A percentile compares a stretch with the other conserved stretches of the same genome.
phyloP scores from a whole-genome alignment of 2,329 filamentous ascomycete genomes.

The Biscogniauxia marginata region DNA sequence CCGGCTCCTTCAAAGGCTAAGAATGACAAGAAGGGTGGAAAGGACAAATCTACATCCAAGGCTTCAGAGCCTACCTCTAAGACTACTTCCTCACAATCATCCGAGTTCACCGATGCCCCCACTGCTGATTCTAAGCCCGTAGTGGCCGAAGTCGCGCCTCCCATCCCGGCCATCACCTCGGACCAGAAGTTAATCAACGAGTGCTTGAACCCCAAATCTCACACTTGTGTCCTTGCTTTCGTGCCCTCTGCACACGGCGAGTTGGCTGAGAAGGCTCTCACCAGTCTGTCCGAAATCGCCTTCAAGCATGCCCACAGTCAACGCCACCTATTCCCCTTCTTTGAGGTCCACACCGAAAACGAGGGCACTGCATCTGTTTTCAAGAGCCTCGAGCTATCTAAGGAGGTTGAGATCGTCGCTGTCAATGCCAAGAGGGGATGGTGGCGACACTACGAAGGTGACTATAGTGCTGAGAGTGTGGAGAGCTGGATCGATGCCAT shows the following conservation, averaged over 20 bases:
- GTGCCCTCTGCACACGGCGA: constrained; percentile 54
- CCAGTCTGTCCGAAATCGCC: constrained; percentile 68
- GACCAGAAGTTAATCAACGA: constrained; percentile 63
- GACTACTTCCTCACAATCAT: constrained; percentile 34
- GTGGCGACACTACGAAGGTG: constrained; percentile 73
- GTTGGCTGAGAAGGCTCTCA: constrained; percentile 56
- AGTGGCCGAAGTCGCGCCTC: constrained; percentile 55
- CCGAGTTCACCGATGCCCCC: constrained; percentile 38
- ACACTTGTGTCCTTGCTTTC: constrained; percentile 80
- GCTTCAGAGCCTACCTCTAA: constrained; percentile 36
- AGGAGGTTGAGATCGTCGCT: constrained; percentile 70
- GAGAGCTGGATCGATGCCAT: constrained; percentile 91
- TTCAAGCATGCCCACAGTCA: constrained; percentile 69
- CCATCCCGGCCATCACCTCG: constrained; percentile 65
- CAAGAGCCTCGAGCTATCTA: constrained; percentile 60
- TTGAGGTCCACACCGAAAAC: constrained; percentile 65
- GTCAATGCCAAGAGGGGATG: constrained; percentile 82
- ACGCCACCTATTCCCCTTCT: constrained; percentile 79
- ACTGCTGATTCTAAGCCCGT: constrained; percentile 44
- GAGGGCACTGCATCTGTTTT: constrained; percentile 55
- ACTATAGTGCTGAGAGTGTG: constrained; percentile 60
- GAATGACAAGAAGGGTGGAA: constrained; percentile 28
- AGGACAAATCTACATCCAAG: constrained; percentile 50
- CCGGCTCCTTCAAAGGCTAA: constrained; percentile 35
- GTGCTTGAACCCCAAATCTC: constrained; percentile 73